Evolutionary conservation across 257 asterid species (phyloP), one percentile per base, ranked within the genome.

Genomic region (Primulina tabacum): DNA sequence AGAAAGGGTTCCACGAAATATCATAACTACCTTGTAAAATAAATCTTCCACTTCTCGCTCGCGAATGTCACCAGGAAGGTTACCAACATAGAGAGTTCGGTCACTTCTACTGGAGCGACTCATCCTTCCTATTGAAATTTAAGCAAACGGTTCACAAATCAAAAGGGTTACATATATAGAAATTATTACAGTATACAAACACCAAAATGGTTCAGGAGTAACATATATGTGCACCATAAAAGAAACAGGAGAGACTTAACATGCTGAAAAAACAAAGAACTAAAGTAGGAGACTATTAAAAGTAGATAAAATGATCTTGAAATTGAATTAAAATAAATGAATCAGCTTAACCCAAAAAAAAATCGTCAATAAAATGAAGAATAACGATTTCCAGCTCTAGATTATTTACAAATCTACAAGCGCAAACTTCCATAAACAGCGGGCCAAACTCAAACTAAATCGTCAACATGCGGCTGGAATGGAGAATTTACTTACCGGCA

Each of bases 41-140:
- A 94, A 69, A 80, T 91, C 98, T 73, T 94, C 99, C 62, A 94
- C 96, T 83, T 94, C 97, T 6, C 98, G 89, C 82, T 94, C 99
- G 17, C 98, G 96, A 65, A 88, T 85, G 78, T 91, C 98, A 18
- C 98, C 98, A 4, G 98, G 99, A 77, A 94, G 99, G 84, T 94
- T 94, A 43, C 99, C 99, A 12, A 94, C 97, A 35, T 94, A 91
- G 55, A 94, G 91, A 30, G 99, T 94, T 84, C 56, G 56, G 8
- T 50, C 56, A 50, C 56, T 50, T 50, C 95, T 87, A 81, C 97
- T 89, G 8, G 99, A 84, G 43, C 98, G 97, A 81, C 99, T 94
- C 99, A 94, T 94, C 71, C 65, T 89, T 73, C 80, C 83, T 73
- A 30, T 32, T 68, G 6, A 71, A 55, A 56, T 29, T 18, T 53